These are phyloP conservation scores for Suhomyces atakaporum DNA, from an alignment of 1,139 yeast species.

Conservation along the genomic window DNA sequence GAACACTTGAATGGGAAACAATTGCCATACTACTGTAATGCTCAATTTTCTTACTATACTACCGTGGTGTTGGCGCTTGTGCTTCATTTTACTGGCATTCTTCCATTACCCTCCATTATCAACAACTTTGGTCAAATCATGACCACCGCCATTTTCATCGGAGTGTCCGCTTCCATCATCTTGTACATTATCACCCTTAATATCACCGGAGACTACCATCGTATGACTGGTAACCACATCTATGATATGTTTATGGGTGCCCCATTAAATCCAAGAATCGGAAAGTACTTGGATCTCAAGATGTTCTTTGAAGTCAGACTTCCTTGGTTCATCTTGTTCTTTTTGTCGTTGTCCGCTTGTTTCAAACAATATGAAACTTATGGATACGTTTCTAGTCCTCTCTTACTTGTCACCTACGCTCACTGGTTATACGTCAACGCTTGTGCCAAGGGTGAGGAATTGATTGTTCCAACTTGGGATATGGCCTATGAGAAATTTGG, in stretches of 20 bases:
- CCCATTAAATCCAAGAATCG: slow-evolving; percentile 92
- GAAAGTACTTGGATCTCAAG: slow-evolving; percentile 81
- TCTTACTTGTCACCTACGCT: slow-evolving; percentile 71
- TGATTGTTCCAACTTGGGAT: slow-evolving; percentile 98
- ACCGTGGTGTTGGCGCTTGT: slow-evolving; percentile 58
- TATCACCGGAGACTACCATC: slow-evolving; percentile 72
- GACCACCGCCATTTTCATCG: slow-evolving; percentile 85
- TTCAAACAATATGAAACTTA: slow-evolving; percentile 78
- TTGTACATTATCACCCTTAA: slow-evolving; percentile 65
- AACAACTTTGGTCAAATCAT: slow-evolving; percentile 88
- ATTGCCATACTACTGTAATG: slow-evolving; percentile 91
- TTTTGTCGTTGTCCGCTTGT: slow-evolving; percentile 72
- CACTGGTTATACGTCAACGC: slow-evolving; percentile 97
- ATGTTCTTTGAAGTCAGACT: slow-evolving; percentile 97
- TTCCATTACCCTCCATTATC: slow-evolving; percentile 70
- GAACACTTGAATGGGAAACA: slow-evolving; percentile 76
- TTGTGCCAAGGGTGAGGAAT: slow-evolving; percentile 95
- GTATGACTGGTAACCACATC: slow-evolving; percentile 87
- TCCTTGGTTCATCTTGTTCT: slow-evolving; percentile 92
- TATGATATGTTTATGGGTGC: slow-evolving; percentile 98
- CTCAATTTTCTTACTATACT: slow-evolving; percentile 79
- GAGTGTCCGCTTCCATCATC: slow-evolving; percentile 62
- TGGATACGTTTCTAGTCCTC: slow-evolving; percentile 79
- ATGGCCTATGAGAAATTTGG: slow-evolving; percentile 99
- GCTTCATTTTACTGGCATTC: slow-evolving; percentile 72